phyloP scores from a whole-genome alignment of 495 filamentous ascomycete genomes.

The Choiromyces venosus region DNA sequence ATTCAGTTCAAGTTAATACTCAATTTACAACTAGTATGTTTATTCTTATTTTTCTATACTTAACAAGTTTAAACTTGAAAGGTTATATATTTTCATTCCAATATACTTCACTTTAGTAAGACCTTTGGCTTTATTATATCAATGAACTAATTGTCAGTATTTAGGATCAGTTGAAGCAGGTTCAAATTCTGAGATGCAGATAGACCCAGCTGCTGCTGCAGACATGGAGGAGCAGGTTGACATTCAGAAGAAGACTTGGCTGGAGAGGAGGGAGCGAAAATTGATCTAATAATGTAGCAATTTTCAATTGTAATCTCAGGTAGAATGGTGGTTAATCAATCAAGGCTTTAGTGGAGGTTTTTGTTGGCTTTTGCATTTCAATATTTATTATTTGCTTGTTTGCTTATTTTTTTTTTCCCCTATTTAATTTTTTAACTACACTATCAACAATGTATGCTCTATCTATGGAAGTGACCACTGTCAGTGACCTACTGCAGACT shows the following conservation, averaged over 20 bases:
- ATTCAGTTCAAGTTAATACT: not conserved
- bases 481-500: no score
- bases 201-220: not conserved
- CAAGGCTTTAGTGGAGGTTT: not conserved
- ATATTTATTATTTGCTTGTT: not conserved
- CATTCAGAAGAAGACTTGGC: not conserved
- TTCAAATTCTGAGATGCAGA: not conserved
- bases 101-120: not conserved
- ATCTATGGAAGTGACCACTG: no score
- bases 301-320: not conserved
- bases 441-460: no score
- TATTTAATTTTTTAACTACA: not conserved
- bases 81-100: no score
- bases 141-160: not conserved
- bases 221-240: not conserved
- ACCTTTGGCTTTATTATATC: not conserved
- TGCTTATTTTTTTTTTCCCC: not conserved
- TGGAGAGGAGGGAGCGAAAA: not conserved
- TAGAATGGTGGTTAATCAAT: not conserved
- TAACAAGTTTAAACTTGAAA: no score
- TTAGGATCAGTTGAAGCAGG: not conserved
- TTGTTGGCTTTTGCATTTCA: not conserved
- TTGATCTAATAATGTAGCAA: not conserved
- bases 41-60: accelerated
- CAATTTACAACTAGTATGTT: not conserved